Evolutionary conservation across 805 yeast species (phyloP).

Genomic region (Metschnikowia hibisci): DNA sequence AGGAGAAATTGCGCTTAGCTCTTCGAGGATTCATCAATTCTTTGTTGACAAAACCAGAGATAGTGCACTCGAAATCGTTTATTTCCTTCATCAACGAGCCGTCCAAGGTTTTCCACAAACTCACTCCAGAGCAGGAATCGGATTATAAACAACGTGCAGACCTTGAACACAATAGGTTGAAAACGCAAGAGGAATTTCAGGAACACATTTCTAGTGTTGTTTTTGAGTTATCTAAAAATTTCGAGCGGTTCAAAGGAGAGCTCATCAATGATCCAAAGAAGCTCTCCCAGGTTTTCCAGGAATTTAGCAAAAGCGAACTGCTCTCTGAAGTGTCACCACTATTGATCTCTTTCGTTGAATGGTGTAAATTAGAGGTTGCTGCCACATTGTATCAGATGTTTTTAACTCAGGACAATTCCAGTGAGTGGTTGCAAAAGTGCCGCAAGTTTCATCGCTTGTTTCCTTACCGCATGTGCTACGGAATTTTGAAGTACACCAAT

Average conservation of each 20-base stretch:
- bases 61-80: constrained; percentile 50
- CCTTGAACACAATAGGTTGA: constrained; percentile 54
- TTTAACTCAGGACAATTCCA: constrained; percentile 76
- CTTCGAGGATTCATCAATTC: constrained; percentile 67
- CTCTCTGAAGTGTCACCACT: constrained; percentile 63
- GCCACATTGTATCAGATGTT: constrained; percentile 79
- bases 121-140: constrained; percentile 40
- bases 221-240: constrained; percentile 47
- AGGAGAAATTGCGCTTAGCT: constrained; percentile 76
- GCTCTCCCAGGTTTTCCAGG: constrained; percentile 57
- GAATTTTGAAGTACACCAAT: constrained; percentile 76
- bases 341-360: constrained; percentile 65
- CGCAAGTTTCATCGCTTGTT: constrained; percentile 69
- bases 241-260: constrained; percentile 56
- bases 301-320: constrained; percentile 52
- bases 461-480: constrained; percentile 76
- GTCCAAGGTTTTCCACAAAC: constrained; percentile 24
- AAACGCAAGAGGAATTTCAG: constrained; percentile 70
- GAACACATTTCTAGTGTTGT: constrained; percentile 60
- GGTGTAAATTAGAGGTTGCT: constrained; percentile 80
- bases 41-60: constrained; percentile 50
- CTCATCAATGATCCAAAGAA: constrained; percentile 51
- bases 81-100: constrained; percentile 10
- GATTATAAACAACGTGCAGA: constrained; percentile 60
- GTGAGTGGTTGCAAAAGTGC: constrained; percentile 68